Percentiles rank a stretch among this genome's conserved stretches.
Conservation (phyloP, 768 basidiomycete species). For the Suillus luteus region DNA sequence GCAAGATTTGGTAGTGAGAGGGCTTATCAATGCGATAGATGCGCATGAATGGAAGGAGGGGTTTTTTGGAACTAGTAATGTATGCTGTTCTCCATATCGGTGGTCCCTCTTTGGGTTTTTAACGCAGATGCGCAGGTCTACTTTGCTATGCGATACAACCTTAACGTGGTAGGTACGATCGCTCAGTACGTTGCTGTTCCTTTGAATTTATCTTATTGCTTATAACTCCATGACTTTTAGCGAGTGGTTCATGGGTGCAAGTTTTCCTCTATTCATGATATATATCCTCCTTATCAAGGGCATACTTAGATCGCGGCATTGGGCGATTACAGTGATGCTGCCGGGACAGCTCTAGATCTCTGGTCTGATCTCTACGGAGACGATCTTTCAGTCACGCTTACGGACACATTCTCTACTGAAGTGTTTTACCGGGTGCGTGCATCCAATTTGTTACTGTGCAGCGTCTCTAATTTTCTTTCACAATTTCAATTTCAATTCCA, state of each 20-base stretch:
- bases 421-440: conserved; percentile 74
- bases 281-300: background rate
- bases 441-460: conserved; percentile 10
- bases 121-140: conserved; percentile 55
- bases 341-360: conserved; percentile 71
- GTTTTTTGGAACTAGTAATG: conserved; percentile 89
- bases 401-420: conserved; percentile 91
- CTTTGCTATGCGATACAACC: conserved; percentile 73
- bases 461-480: background rate
- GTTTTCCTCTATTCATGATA: conserved; percentile 17
- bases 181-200: conserved; percentile 66
- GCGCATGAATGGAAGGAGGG: conserved; percentile 10
- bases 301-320: conserved; percentile 71
- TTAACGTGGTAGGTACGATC: conserved; percentile 77
- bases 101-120: conserved; percentile 18
- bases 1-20: conserved; percentile 77
- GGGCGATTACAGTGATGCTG: conserved; percentile 78
- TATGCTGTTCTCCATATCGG: conserved; percentile 29
- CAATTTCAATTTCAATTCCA: too few species aligned
- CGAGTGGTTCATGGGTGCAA: conserved; percentile 91
- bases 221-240: conserved; percentile 36
- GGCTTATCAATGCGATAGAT: conserved; percentile 62
- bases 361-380: conserved; percentile 80
- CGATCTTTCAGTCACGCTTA: conserved; percentile 71
- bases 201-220: background rate